These are phyloP conservation scores for Penicillium griseofulvum DNA, from an alignment of 2,329 filamentous ascomycete species.

Conservation along the genomic window DNA sequence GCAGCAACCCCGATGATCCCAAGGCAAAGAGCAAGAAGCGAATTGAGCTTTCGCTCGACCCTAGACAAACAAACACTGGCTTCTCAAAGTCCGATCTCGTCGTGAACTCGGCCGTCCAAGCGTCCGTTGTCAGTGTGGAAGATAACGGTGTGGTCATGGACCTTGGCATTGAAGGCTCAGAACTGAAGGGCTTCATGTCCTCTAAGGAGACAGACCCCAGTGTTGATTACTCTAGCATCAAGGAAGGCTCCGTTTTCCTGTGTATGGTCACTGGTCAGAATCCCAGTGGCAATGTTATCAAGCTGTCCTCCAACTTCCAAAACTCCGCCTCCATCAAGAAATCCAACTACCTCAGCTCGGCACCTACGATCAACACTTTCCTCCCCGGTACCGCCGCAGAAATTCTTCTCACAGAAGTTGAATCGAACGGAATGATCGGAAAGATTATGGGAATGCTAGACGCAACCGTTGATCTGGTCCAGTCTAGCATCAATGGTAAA, in stretches of 20 bases:
- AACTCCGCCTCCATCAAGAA: conserved; percentile 68
- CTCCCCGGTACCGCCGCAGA: conserved; percentile 89
- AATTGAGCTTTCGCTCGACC: conserved; percentile 84
- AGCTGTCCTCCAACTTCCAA: conserved; percentile 72
- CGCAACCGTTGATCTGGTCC: conserved; percentile 84
- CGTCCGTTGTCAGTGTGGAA: conserved; percentile 85
- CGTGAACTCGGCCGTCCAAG: conserved; percentile 75
- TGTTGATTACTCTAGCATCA: conserved; percentile 65
- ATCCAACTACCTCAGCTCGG: conserved; percentile 65
- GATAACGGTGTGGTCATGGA: conserved; percentile 96
- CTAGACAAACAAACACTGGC: conserved; percentile 72
- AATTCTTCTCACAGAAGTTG: conserved; percentile 74
- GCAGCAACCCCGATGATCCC: conserved; percentile 50
- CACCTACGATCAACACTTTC: conserved; percentile 84
- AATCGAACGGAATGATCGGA: conserved; percentile 72
- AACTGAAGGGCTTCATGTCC: conserved; percentile 77
- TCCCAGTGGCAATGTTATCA: conserved; percentile 77
- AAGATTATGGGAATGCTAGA: conserved; percentile 92
- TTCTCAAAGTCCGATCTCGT: conserved; percentile 72
- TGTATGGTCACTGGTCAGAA: conserved; percentile 75
- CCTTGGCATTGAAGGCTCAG: conserved; percentile 67
- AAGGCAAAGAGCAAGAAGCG: conserved; percentile 69
- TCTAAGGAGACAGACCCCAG: conserved; percentile 73
- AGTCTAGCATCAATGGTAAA: conserved; percentile 73
- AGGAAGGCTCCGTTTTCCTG: conserved; percentile 80